These are phyloP conservation scores for Aegilops tauschii DNA, from an alignment of 176 grass and related monocot species.

Conservation along the genomic window DNA sequence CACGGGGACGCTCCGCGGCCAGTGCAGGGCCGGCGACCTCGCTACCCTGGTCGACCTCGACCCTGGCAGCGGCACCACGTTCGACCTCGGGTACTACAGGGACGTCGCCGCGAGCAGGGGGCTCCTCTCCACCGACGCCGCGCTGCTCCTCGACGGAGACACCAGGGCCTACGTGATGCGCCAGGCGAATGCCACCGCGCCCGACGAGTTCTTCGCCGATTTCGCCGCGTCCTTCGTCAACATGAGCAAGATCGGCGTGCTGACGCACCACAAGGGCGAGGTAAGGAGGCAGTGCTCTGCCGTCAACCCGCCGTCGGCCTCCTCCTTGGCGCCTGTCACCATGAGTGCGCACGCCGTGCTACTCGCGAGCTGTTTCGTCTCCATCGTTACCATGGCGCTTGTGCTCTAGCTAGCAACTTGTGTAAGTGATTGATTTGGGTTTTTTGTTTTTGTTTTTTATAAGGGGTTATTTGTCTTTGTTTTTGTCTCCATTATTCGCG, in stretches of 20 bases:
- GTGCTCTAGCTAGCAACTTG: not conserved
- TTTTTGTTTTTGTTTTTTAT: not conserved
- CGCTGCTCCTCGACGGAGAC: slow-evolving; percentile 25
- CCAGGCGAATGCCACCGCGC: slow-evolving; percentile 32
- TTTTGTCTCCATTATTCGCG: not conserved
- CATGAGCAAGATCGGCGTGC: slow-evolving; percentile 36
- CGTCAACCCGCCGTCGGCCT: slow-evolving; percentile 29
- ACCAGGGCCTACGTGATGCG: slow-evolving; percentile 38
- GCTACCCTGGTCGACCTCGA: slow-evolving; percentile 32
- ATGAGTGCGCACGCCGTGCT: not conserved
- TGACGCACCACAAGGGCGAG: slow-evolving; percentile 37
- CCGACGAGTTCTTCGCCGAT: slow-evolving; percentile 39
- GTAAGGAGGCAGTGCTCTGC: slow-evolving; percentile 37
- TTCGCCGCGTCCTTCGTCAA: slow-evolving; percentile 31
- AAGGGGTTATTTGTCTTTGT: too few species aligned
- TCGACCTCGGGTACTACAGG: slow-evolving; percentile 46
- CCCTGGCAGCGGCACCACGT: slow-evolving; percentile 5
- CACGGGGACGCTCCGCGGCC: slow-evolving; percentile 1
- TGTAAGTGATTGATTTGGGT: not conserved
- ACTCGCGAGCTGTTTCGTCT: not conserved
- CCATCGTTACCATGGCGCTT: not conserved
- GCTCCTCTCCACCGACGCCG: slow-evolving; percentile 44
- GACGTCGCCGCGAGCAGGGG: slow-evolving; percentile 20
- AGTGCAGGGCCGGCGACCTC: slow-evolving; percentile 30
- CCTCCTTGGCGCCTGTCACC: not conserved